phyloP scores from a whole-genome alignment of 768 basidiomycete species.

The Tephrocybe sp. region DNA sequence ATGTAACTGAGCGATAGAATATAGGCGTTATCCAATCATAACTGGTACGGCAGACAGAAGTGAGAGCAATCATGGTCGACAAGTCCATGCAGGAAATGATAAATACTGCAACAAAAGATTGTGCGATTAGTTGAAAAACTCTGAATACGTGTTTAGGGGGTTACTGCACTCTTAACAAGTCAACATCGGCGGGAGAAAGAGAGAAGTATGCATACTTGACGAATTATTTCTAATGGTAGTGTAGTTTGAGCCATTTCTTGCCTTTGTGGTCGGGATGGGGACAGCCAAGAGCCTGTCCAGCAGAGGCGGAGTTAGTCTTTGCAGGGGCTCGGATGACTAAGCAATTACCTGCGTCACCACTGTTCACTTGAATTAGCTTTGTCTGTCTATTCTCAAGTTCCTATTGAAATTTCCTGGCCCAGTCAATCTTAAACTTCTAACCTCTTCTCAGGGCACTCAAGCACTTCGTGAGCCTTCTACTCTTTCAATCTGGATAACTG shows the following conservation, averaged over 20 bases:
- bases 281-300: no score
- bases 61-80: constrained; percentile 2
- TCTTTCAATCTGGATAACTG: not conserved
- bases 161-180: not conserved
- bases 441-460: not conserved
- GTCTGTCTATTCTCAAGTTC: not conserved
- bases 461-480: not conserved
- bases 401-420: not conserved
- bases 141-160: not conserved
- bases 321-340: constrained; percentile 1
- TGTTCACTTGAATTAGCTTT: not conserved
- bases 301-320: no score
- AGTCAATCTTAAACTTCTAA: not conserved
- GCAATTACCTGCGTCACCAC: not conserved
- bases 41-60: constrained; percentile 9
- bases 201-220: constrained; percentile 1
- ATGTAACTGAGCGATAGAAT: constrained; percentile 22
- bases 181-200: not conserved
- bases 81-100: constrained; percentile 12
- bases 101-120: constrained; percentile 13
- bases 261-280: not conserved
- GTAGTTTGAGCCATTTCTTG: not conserved
- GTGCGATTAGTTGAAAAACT: not conserved
- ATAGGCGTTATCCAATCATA: constrained; percentile 19
- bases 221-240: constrained; percentile 10